Base-by-base conservation (phyloP, 176 grass and related monocot species). In the Triticum urartu region DNA sequence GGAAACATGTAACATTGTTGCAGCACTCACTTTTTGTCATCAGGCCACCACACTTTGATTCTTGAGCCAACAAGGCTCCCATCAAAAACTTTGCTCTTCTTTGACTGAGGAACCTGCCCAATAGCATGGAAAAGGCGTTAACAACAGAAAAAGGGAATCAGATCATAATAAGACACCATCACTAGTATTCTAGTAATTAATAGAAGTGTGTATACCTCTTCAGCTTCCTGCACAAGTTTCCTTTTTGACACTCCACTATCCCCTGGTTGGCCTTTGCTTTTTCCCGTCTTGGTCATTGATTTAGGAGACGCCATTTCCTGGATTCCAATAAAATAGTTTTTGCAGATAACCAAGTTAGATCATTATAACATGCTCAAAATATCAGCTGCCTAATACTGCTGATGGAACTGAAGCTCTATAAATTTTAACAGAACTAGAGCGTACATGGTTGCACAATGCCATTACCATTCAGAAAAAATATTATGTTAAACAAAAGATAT, bases 31-130 rank as follows among this genome's bases (percentile, higher is more conserved):
- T 58, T 83, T 83, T 95, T 75, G 28, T 98, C 96, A 54, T 90
- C 82, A 2, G 96, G 92, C 96, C 93, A 98, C 96, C 96, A 98
- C 39, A 98, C 93, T 94, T 91, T 89, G 64, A 98, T 83, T 83
- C 84, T 98, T 75, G 86, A 77, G 12, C 90, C 93, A 72, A 98
- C 40, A 77, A 98, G 85, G 50, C 68, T 91, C 68, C 76, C 77
- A 77, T 92, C 87, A 62, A 84, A 68, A 33, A 79, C 74, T 79
- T 75, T 94, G n/a, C 58, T 73, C 61, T 85, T 93, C 85, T 84
- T 90, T 69, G 81, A 81, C 47, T 22, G 61, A 76, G 88, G 73
- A 76, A 34, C 77, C 95, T 98, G 68, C 12, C 50, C 71, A 81
- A 83, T 39, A 73, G 5, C 30, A 87, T 24, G 34, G 24, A 64